These are phyloP conservation scores for Penicillium egyptiacum DNA, from an alignment of 495 filamentous ascomycete genomes.

Conservation along the genomic window DNA sequence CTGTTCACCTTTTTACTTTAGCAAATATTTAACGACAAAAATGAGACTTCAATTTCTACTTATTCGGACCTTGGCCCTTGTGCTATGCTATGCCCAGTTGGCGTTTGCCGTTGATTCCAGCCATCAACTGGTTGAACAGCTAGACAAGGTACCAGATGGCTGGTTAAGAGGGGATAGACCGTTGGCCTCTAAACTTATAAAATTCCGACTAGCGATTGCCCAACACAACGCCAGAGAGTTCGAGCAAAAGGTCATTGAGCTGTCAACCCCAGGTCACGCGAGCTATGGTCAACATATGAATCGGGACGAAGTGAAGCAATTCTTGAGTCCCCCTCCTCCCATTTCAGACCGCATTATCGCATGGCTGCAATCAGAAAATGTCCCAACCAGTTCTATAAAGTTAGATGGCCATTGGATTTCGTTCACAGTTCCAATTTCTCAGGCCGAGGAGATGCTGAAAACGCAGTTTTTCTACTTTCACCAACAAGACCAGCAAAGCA, in stretches of 20 bases:
- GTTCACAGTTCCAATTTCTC: slow-evolving; percentile 49
- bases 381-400: slow-evolving; percentile 43
- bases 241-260: slow-evolving; percentile 59
- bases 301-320: slow-evolving; percentile 51
- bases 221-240: slow-evolving; percentile 55
- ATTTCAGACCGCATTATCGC: slow-evolving; percentile 41
- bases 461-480: slow-evolving; percentile 56
- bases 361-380: slow-evolving; percentile 53
- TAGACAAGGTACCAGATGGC: slow-evolving; percentile 42
- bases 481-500: slow-evolving; percentile 32
- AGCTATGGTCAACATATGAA: slow-evolving; percentile 65
- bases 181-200: slow-evolving; percentile 36
- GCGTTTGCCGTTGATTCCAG: slow-evolving; percentile 5
- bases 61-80: slow-evolving; percentile 15
- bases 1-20: neutral
- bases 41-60: slow-evolving; percentile 18
- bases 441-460: slow-evolving; percentile 54
- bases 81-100: slow-evolving; percentile 9
- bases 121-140: slow-evolving; percentile 47
- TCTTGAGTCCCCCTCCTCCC: slow-evolving; percentile 49
- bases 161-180: slow-evolving; percentile 47
- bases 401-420: slow-evolving; percentile 57
- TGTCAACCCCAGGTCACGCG: slow-evolving; percentile 61
- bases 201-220: slow-evolving; percentile 54
- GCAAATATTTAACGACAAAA: neutral